Evolutionary conservation across 1,284 basidiomycete species (phyloP).

Genomic region (Fomitopsis pinicola): DNA sequence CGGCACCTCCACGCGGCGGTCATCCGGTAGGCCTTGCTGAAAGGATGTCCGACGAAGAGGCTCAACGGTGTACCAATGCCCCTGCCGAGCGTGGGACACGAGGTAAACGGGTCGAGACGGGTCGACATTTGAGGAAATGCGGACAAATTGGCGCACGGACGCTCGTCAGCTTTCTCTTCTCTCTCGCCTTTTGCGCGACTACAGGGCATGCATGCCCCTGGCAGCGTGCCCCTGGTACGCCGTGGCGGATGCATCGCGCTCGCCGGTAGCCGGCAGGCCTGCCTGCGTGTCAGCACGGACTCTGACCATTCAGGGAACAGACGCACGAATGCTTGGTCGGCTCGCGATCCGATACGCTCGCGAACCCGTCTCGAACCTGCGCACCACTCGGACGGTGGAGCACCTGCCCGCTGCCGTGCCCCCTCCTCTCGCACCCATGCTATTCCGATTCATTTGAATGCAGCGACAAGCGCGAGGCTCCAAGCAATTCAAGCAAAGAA

Average conservation of each 20-base stretch:
- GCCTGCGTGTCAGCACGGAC: background rate
- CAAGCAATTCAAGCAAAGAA: background rate
- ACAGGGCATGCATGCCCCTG: background rate
- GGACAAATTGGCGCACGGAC: background rate
- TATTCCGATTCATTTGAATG: background rate
- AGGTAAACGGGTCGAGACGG: background rate
- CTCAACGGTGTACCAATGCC: background rate
- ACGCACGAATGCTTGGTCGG: background rate
- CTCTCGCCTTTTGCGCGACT: background rate
- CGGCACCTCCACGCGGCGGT: background rate
- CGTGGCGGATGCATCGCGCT: background rate
- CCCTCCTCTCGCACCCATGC: background rate
- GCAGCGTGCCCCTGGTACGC: background rate
- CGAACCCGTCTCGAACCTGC: background rate
- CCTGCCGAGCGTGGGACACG: background rate
- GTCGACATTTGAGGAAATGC: background rate
- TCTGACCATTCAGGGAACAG: background rate
- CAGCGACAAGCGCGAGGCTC: background rate
- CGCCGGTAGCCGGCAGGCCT: background rate
- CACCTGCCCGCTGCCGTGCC: background rate
- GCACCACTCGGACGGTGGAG: background rate
- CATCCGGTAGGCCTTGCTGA: background rate
- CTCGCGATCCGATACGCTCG: background rate
- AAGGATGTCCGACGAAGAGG: background rate
- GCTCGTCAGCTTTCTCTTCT: background rate